Base-by-base conservation (phyloP, 495 filamentous ascomycete species). In the Xylaria flabelliformis region DNA sequence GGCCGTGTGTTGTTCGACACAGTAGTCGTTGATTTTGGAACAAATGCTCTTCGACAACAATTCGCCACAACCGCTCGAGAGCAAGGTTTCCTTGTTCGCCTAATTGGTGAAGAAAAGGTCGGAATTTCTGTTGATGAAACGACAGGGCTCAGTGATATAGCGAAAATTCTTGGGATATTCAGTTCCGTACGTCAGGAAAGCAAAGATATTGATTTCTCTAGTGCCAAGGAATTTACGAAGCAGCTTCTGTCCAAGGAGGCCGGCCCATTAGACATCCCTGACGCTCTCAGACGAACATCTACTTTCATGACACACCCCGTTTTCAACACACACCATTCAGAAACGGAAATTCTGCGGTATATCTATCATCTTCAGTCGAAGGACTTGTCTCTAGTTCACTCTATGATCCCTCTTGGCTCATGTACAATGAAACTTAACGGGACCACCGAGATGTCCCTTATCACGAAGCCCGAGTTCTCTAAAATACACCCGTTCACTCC, bases 351-450 rank as follows among this genome's bases (percentile, higher is more conserved):
- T 79, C 87, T 98, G 50, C 91, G 96, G 50, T 99, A 99, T 83
- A 97, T 98, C 68, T 89, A 94, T 74, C 94, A 97, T 80, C 87
- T 99, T 10, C 93, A 97, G 81, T 97, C 94, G 53, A 97, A 97
- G 81, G 96, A 99, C 80, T 85, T 99, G 6, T 98, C 97, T 21
- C 86, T 98, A 50, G 92, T 92, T 8, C 97, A 98, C 84, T 98
- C 97, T 13, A 99, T 99, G 96, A 99, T 99, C 73, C 95, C 96
- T 8, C 89, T 99, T n/a, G 96, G 96, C 36, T 98, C 97, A 21
- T 99, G 96, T 86, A 99, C 96, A 29, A 99, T 99, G 96, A 99
- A 99, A 87, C 90, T 99, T 55, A 99, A 99, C 78, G 94, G 93
- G 69, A 97, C 95, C 42, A 92, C 93, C 19, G 95, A 98, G 80